Conservation (phyloP, 2,329 filamentous ascomycete species). For the Cladosporium sp. region DNA sequence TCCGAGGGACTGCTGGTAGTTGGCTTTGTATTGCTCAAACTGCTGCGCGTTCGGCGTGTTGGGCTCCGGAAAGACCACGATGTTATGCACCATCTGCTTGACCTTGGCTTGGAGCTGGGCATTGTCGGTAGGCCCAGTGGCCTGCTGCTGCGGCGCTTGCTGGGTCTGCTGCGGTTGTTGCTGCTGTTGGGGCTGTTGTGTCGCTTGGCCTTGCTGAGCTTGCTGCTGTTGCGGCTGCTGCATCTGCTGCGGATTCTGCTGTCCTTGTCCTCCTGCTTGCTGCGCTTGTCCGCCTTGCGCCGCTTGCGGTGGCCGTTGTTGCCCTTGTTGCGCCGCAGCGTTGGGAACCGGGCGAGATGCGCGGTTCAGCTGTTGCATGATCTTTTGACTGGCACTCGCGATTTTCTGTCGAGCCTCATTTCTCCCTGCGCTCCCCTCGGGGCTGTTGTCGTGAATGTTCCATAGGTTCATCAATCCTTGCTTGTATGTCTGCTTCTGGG, state of each 20-base stretch:
- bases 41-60: conserved; percentile 11
- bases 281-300: conserved; percentile 8
- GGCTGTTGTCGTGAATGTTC: conserved; percentile 45
- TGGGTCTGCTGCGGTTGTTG: conserved; percentile 11
- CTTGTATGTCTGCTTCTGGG: conserved; percentile 52
- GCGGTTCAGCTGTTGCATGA: conserved; percentile 34
- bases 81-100: conserved; percentile 13
- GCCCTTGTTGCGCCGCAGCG: conserved; percentile 16
- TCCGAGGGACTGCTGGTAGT: conserved; percentile 5
- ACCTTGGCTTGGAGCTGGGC: conserved; percentile 12
- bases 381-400: conserved; percentile 39
- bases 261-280: conserved; percentile 8
- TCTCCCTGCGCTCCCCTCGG: conserved; percentile 43
- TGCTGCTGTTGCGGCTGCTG: conserved; percentile 9
- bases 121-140: conserved; percentile 9
- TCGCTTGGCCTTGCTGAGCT: conserved; percentile 14
- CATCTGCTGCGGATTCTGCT: conserved; percentile 15
- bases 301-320: conserved; percentile 18
- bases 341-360: conserved; percentile 17
- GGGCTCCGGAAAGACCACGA: conserved; percentile 15
- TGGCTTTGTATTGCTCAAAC: conserved; percentile 13
- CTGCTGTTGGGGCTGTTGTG: conserved; percentile 1
- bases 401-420: conserved; percentile 49
- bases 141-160: conserved; percentile 21
- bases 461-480: conserved; percentile 49